Conservation (phyloP, 129 eudicot species). For the Tagetes erecta region DNA sequence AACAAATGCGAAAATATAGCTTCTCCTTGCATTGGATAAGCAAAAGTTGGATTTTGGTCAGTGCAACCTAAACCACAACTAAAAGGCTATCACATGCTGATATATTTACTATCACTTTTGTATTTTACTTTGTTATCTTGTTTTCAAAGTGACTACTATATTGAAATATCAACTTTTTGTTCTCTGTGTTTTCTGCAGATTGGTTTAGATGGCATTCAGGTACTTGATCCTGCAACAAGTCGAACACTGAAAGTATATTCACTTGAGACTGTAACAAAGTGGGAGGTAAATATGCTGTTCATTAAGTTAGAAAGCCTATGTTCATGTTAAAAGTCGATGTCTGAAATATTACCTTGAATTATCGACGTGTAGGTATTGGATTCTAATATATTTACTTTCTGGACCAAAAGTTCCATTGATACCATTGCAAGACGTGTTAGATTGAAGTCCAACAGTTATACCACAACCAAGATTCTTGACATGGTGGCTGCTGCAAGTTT, state of each 20-base stretch:
- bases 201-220: slow-evolving; percentile 84
- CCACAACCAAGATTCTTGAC: slow-evolving; percentile 76
- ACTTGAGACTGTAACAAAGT: slow-evolving; percentile 69
- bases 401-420: slow-evolving; percentile 73
- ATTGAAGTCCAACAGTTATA: slow-evolving; percentile 81
- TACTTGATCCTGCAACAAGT: slow-evolving; percentile 74
- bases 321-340: neutral
- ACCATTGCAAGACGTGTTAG: slow-evolving; percentile 71
- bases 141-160: slow-evolving; percentile 19
- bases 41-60: neutral
- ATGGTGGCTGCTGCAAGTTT: slow-evolving; percentile 85
- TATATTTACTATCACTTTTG: neutral
- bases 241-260: slow-evolving; percentile 65
- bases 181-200: slow-evolving; percentile 44
- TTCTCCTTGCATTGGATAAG: neutral
- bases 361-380: slow-evolving; percentile 54
- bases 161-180: neutral
- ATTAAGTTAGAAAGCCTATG: neutral
- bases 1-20: neutral
- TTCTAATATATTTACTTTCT: slow-evolving; percentile 78
- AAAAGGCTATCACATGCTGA: neutral
- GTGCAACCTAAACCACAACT: slow-evolving; percentile 6
- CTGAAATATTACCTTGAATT: neutral
- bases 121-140: slow-evolving; percentile 4
- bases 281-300: slow-evolving; percentile 59